These are phyloP conservation scores for Dictyostelium citrinum DNA, from an alignment of 78 protist genomes.

Conservation along the genomic window DNA sequence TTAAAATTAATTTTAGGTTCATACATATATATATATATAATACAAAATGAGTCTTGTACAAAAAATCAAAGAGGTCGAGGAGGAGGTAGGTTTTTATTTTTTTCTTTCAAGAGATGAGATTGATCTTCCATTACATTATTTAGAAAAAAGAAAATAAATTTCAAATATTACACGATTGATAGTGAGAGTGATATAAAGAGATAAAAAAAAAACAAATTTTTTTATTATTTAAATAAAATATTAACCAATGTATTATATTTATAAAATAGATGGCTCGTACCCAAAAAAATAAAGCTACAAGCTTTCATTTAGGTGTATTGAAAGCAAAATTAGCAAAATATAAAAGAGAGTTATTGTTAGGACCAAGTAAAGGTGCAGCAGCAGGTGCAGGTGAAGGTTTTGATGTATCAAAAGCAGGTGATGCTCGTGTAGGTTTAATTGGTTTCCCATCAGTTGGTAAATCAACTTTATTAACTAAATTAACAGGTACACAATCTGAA, in stretches of 20 bases:
- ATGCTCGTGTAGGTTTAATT: slow-evolving; percentile 93
- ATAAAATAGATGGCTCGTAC: slow-evolving; percentile 93
- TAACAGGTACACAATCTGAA: slow-evolving; percentile 91
- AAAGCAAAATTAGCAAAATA: slow-evolving; percentile 96
- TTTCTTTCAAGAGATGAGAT: too few species aligned
- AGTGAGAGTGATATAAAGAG: too few species aligned
- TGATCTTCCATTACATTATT: too few species aligned
- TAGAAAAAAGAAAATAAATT: too few species aligned
- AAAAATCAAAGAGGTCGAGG: slow-evolving; percentile 89
- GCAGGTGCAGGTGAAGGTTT: slow-evolving; percentile 91
- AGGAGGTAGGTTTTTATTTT: slow-evolving; percentile 70
- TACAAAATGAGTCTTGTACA: slow-evolving; percentile 83
- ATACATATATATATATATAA: not conserved
- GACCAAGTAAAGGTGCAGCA: slow-evolving; percentile 78
- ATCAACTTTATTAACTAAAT: slow-evolving; percentile 95
- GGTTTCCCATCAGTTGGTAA: slow-evolving; percentile 99
- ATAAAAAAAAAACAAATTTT: too few species aligned
- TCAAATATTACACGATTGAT: too few species aligned
- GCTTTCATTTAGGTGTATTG: slow-evolving; percentile 89
- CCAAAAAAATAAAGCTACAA: slow-evolving; percentile 98
- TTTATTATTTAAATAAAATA: not conserved
- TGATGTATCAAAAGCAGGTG: slow-evolving; percentile 94
- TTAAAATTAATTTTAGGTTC: not conserved
- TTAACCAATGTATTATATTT: not conserved
- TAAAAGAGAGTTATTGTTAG: slow-evolving; percentile 67